Conservation (phyloP, 495 filamentous ascomycete species). For the Amphirosellinia nigrospora region DNA sequence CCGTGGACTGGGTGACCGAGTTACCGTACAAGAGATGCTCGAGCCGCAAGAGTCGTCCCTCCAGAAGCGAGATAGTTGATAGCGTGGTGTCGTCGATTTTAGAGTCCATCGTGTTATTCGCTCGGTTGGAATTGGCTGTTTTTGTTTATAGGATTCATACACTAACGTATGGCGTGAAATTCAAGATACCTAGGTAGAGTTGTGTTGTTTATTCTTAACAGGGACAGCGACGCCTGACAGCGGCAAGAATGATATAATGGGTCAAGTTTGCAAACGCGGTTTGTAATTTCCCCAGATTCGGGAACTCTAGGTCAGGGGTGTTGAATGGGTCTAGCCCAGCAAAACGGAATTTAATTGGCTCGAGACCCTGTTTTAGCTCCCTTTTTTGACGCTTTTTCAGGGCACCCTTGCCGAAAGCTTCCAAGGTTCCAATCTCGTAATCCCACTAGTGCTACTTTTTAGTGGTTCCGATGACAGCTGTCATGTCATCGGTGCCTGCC, state of each 20-base stretch:
- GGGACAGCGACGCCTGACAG: not conserved
- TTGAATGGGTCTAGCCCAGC: not conserved
- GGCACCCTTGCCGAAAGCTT: not conserved
- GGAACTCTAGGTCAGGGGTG: constrained; percentile 33
- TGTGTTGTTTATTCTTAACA: constrained; percentile 2
- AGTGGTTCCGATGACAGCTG: constrained; percentile 27
- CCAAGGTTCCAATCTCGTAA: not conserved
- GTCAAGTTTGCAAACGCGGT: not conserved
- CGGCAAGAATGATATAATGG: not conserved
- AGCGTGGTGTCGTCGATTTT: constrained; percentile 58
- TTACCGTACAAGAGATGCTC: constrained; percentile 75
- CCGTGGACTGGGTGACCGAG: constrained; percentile 46
- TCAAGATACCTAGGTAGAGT: too few relatives aligned
- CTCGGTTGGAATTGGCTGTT: not conserved
- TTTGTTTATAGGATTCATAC: not conserved
- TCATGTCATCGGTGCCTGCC: constrained; percentile 22
- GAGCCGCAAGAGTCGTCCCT: constrained; percentile 73
- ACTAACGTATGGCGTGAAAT: not conserved
- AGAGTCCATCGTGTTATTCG: constrained; percentile 48
- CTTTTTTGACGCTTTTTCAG: not conserved
- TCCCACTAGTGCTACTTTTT: not conserved
- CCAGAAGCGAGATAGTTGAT: constrained; percentile 75
- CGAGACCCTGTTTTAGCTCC: too few relatives aligned
- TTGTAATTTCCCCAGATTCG: constrained; percentile 20
- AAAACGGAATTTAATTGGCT: not conserved